Base-by-base conservation (phyloP, 2,329 filamentous ascomycete genomes). In the Coniella lustricola region DNA sequence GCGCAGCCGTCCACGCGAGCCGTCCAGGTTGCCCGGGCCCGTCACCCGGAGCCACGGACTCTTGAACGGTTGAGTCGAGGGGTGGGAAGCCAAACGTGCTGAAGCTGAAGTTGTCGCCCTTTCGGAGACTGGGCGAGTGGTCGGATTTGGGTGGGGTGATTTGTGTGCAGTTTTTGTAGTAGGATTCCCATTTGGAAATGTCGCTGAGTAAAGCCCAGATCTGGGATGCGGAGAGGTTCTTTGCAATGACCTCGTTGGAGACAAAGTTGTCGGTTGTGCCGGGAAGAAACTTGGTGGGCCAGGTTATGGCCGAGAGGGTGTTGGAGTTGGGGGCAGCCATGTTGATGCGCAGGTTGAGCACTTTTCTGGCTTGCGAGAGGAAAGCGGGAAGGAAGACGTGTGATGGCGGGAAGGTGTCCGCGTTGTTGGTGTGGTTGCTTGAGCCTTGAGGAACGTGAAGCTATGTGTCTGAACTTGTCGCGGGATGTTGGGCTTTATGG, bases 221-320 rank as follows among this genome's bases (percentile, higher is more conserved):
- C 44, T 61, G 51, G 5, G 49, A 36, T 3, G 60, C 56, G 1
- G 56, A 59, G 45, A 63, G 49, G 17, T 57, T 59, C 32, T 55
- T 57, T 33, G 52, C 59, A 44, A 60, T 58, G 13, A 59, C 52
- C 22, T 63, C 61, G 40, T 62, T 63, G 17, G 59, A 60, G 16
- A 61, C 58, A 31, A 55, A 62, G 43, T 62, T 62, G 49, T 63
- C 59, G 5, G 60, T 62, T 1, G 54, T 59, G 17, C 60, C 59
- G 1, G 60, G 61, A 0, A 58, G 56, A 48, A 55, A 62, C 16
- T 56, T 51, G 32, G 55, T 35, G 2, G 59, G 60, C 61, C 60
- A 63, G 25, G 48, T 49, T 38, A 62, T 59, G 39, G 55, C 47
- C 1, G 55, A 58, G 53, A 48, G 49, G 10, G 36, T 32, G n/a